These are phyloP conservation scores for Fusarium veterinarium DNA, from an alignment of 2,329 filamentous ascomycete species.

Conservation along the genomic window DNA sequence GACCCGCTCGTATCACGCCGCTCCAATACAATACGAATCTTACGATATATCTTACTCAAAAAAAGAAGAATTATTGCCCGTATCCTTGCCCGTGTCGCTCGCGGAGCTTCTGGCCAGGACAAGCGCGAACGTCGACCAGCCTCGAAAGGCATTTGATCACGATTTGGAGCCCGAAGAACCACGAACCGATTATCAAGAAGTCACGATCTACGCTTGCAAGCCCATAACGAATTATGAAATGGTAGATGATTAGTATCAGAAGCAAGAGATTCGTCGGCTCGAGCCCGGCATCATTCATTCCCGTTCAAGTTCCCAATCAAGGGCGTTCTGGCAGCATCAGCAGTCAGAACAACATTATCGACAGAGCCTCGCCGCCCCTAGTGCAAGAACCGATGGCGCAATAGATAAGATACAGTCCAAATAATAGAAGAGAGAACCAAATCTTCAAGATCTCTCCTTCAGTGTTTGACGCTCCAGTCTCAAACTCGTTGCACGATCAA, in stretches of 20 bases:
- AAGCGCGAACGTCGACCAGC: neutral
- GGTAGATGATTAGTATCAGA: neutral
- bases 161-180: neutral
- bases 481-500: neutral
- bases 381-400: rapidly evolving
- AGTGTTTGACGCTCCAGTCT: neutral
- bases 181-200: neutral
- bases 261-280: rapidly evolving
- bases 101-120: neutral
- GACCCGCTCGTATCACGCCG: neutral
- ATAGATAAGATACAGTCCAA: too few species aligned
- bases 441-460: neutral
- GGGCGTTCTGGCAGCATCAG: neutral
- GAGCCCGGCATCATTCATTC: rapidly evolving
- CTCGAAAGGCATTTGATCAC: neutral
- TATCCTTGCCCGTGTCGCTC: neutral
- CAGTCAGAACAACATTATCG: neutral
- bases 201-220: rapidly evolving
- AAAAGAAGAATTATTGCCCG: rapidly evolving
- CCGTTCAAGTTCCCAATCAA: neutral
- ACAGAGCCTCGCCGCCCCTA: rapidly evolving
- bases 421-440: neutral
- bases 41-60: rapidly evolving
- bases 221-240: rapidly evolving
- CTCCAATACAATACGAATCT: neutral